Evolutionary conservation across 169 alveolate genomes (phyloP).

Genomic region (Eimeria tenella): DNA sequence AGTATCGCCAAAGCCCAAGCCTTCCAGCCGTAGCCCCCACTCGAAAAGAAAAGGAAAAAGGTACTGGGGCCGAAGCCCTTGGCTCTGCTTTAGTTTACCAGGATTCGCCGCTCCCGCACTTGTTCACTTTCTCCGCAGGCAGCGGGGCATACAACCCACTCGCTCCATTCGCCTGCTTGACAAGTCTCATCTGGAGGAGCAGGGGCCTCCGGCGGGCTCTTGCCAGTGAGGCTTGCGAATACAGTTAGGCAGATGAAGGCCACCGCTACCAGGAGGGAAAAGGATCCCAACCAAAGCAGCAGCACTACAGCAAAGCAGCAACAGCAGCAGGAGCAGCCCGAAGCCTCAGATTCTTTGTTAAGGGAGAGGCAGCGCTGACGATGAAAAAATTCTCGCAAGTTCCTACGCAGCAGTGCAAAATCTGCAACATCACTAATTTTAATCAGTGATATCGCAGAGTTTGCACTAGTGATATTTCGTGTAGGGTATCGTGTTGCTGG

Average conservation of each 20-base stretch:
- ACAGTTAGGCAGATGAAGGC: constrained; percentile 31
- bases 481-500: background rate
- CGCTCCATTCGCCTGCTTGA: constrained; percentile 16
- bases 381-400: no score
- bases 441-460: background rate
- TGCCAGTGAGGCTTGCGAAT: constrained; percentile 9
- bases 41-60: no score
- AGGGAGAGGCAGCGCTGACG: no score
- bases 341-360: no score
- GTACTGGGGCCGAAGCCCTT: no score
- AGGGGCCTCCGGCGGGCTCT: background rate
- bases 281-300: constrained; percentile 36
- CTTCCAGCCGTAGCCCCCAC: no score
- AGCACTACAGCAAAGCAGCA: constrained; percentile 16
- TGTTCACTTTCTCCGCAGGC: constrained; percentile 44
- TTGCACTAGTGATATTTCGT: background rate
- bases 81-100: background rate
- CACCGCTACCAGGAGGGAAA: background rate
- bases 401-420: no score
- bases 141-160: constrained; percentile 38
- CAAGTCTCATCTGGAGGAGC: background rate
- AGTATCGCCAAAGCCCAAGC: no score
- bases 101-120: background rate
- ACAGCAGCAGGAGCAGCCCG: background rate
- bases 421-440: no score